Evolutionary conservation across 2,329 filamentous ascomycete genomes (phyloP).

Genomic region (Pseudogymnoascus pannorum): DNA sequence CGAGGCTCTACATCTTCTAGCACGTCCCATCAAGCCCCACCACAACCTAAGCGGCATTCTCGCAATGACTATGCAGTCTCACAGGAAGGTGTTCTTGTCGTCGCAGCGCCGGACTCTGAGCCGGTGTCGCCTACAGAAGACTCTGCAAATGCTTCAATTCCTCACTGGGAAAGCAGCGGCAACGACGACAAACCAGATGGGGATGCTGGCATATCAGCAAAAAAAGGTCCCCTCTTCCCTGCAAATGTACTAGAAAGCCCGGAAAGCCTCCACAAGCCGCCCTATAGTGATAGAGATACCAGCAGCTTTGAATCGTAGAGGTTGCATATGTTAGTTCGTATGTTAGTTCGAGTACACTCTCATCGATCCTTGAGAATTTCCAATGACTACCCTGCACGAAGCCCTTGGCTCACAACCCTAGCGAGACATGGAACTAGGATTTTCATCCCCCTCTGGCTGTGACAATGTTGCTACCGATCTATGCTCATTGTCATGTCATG

Average conservation of each 20-base stretch:
- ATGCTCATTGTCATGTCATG: not conserved
- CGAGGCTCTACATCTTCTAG: not conserved
- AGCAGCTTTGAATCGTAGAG: not conserved
- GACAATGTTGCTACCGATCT: not conserved
- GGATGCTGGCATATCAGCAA: no score
- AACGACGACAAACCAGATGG: not conserved
- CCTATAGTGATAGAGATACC: not conserved
- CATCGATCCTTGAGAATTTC: not conserved
- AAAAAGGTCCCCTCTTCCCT: not conserved
- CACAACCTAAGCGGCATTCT: conserved; percentile 40
- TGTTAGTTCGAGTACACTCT: not conserved
- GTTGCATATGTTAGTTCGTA: not conserved
- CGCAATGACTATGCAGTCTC: conserved; percentile 28
- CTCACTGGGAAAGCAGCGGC: not conserved
- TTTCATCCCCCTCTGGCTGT: no score
- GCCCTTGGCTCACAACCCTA: not conserved
- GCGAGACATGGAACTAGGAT: not conserved
- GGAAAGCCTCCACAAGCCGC: not conserved
- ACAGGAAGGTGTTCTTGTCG: conserved; percentile 43
- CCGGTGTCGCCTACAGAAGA: conserved; percentile 41
- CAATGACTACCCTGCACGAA: not conserved
- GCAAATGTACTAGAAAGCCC: not conserved
- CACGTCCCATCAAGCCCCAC: conserved; percentile 28
- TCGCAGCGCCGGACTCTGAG: conserved; percentile 56
- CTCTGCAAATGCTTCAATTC: not conserved